phyloP scores from a whole-genome alignment of 441 rosid genomes.

The Capsella rubella region DNA sequence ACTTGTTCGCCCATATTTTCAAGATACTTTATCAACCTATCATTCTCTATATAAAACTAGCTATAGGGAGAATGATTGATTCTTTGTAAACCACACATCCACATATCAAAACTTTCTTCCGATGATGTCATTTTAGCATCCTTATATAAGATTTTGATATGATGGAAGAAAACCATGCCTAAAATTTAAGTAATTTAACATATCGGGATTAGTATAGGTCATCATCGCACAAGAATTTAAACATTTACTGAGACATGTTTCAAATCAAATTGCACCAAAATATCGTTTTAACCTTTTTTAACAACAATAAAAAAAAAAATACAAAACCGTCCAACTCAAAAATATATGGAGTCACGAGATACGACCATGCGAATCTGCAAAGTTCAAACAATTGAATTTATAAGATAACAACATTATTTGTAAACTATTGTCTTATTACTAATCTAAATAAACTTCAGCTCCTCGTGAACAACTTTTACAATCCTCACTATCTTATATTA shows the following conservation, averaged over 20 bases:
- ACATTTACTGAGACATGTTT: too few species aligned
- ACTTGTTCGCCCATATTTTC: constrained; percentile 9
- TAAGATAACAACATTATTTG: too few species aligned
- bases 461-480: constrained; percentile 20
- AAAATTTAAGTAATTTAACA: background rate
- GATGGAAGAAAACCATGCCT: background rate
- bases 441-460: background rate
- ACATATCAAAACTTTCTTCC: background rate
- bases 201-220: too few species aligned
- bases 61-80: constrained; percentile 4
- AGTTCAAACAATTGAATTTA: background rate
- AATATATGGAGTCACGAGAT: background rate
- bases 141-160: background rate
- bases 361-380: background rate
- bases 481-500: background rate
- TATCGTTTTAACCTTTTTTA: background rate
- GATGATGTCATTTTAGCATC: background rate
- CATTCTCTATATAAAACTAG: background rate
- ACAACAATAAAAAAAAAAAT: too few species aligned
- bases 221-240: too few species aligned
- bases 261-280: background rate
- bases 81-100: constrained; percentile 15
- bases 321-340: background rate
- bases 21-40: background rate
- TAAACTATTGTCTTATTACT: background rate